Evolutionary conservation across 2,329 filamentous ascomycete genomes (phyloP).

Genomic region (Calonectria leucothoes): DNA sequence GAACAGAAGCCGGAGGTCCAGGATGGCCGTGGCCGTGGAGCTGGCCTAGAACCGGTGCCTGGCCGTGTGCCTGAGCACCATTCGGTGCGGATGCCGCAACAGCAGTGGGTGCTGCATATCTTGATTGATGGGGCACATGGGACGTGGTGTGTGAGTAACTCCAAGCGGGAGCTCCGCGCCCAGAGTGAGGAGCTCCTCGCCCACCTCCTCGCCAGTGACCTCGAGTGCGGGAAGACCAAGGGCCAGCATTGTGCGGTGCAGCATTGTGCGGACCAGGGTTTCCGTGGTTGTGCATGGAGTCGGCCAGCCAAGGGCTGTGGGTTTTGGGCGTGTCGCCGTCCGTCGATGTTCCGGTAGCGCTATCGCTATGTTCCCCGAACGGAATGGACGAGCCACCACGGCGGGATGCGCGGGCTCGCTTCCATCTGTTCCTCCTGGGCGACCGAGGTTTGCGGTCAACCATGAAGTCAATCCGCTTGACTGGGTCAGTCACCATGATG

Average conservation of each 20-base stretch:
- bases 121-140: background rate
- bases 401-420: conserved; percentile 38
- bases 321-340: conserved; percentile 26
- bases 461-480: conserved; percentile 73
- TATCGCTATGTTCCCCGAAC: background rate
- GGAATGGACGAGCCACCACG: conserved; percentile 11
- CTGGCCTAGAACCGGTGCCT: background rate
- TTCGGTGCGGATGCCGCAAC: background rate
- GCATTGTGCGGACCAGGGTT: background rate
- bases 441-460: conserved; percentile 61
- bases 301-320: background rate
- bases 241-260: background rate
- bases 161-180: background rate
- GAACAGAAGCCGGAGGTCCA: background rate
- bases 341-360: conserved; percentile 5
- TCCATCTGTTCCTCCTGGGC: conserved; percentile 39
- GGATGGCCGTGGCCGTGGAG: background rate
- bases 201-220: background rate
- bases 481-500: conserved; percentile 74
- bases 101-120: background rate
- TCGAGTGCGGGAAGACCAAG: background rate
- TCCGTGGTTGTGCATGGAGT: conserved; percentile 12
- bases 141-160: background rate
- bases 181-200: background rate
- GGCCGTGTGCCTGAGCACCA: background rate